phyloP scores from a whole-genome alignment of 192 early-diverging fungal species.

The Coemansia sp. region DNA sequence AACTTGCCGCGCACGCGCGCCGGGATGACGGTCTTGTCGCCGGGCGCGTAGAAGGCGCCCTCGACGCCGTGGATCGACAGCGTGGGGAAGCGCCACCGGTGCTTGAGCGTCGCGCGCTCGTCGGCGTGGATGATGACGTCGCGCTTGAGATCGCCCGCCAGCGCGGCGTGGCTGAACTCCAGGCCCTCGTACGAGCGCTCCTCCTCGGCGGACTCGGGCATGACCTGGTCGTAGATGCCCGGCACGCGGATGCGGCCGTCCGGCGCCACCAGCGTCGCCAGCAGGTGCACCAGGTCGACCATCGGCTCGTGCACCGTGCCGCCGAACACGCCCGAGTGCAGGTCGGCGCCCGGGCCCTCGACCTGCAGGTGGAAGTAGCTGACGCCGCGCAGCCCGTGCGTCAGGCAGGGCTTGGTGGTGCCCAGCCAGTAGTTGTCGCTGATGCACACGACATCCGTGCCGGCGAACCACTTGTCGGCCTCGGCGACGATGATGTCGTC shows the following conservation, averaged over 20 bases:
- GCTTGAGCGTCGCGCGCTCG: slow-evolving; percentile 82
- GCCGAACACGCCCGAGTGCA: slow-evolving; percentile 97
- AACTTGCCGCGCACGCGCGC: slow-evolving; percentile 97
- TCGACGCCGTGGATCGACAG: slow-evolving; percentile 97
- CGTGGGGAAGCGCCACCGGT: slow-evolving; percentile 94
- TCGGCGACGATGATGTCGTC: slow-evolving; percentile 87
- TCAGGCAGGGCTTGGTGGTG: slow-evolving; percentile 94
- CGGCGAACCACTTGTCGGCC: slow-evolving; percentile 87
- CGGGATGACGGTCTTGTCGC: slow-evolving; percentile 97
- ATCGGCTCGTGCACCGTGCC: slow-evolving; percentile 97
- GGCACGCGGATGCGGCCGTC: slow-evolving; percentile 91
- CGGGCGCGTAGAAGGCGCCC: slow-evolving; percentile 92
- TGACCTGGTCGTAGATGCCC: slow-evolving; percentile 92
- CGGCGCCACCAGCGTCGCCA: slow-evolving; percentile 82
- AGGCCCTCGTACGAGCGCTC: slow-evolving; percentile 79
- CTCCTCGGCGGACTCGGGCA: slow-evolving; percentile 82
- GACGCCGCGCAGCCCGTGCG: slow-evolving; percentile 91
- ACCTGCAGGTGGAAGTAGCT: slow-evolving; percentile 69
- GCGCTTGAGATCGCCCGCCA: slow-evolving; percentile 74
- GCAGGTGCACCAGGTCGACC: slow-evolving; percentile 87
- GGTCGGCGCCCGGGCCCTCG: slow-evolving; percentile 84
- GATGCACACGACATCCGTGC: slow-evolving; percentile 96
- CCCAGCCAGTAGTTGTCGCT: slow-evolving; percentile 99
- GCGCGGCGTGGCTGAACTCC: slow-evolving; percentile 67
- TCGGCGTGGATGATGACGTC: slow-evolving; percentile 77